Evolutionary conservation across 192 early-diverging fungal genomes (phyloP).

Genomic region (Coemansia sp.): DNA sequence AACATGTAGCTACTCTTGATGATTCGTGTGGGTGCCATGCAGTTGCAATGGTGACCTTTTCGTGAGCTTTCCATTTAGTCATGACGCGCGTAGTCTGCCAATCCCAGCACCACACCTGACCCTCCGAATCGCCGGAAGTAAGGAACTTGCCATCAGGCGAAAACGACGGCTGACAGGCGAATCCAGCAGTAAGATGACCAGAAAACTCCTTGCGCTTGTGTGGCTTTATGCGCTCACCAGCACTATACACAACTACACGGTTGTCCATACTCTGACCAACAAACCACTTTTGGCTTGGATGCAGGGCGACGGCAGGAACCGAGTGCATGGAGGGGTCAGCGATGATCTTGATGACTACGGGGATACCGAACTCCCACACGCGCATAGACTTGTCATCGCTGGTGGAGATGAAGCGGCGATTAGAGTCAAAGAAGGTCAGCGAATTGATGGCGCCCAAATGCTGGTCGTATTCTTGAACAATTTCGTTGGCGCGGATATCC

Average conservation of each 20-base stretch:
- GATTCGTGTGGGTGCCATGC: conserved; percentile 98
- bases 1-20: conserved; percentile 89
- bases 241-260: conserved; percentile 90
- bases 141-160: conserved; percentile 90
- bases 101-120: conserved; percentile 95
- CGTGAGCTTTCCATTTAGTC: conserved; percentile 91
- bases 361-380: conserved; percentile 98
- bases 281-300: conserved; percentile 91
- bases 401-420: conserved; percentile 92
- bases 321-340: conserved; percentile 97
- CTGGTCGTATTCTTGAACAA: conserved; percentile 96
- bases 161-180: conserved; percentile 93
- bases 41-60: conserved; percentile 84
- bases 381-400: conserved; percentile 97
- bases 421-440: conserved; percentile 96
- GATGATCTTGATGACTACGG: conserved; percentile 97
- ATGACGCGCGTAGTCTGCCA: conserved; percentile 90
- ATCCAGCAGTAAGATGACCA: conserved; percentile 95
- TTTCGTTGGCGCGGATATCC: conserved; percentile 80
- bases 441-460: conserved; percentile 96
- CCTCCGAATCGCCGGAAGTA: conserved; percentile 90
- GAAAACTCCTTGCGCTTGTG: conserved; percentile 91
- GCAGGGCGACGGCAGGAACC: conserved; percentile 90
- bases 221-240: conserved; percentile 81
- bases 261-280: conserved; percentile 97